Percentiles rank a stretch among this genome's conserved stretches.
These are phyloP conservation scores for Prunus kanzakura DNA, from an alignment of 306 rosid species.

Conservation along the genomic window DNA sequence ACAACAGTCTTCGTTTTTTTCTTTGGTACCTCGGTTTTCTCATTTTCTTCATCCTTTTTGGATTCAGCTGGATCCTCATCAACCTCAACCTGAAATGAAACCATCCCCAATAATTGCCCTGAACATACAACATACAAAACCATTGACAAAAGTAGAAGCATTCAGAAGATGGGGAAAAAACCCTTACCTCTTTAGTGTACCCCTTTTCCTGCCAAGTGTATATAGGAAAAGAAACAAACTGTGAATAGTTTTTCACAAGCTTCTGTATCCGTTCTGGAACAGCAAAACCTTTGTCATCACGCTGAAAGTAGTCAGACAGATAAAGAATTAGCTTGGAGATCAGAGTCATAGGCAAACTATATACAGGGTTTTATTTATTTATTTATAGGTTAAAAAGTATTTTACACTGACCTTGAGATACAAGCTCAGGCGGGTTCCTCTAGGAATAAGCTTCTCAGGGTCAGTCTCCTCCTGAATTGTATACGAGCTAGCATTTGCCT, in stretches of 20 bases:
- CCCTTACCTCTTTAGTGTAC: conserved; percentile 72
- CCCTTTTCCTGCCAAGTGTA: conserved; percentile 98
- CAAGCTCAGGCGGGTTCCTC: conserved; percentile 87
- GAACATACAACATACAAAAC: neutral
- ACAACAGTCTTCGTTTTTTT: conserved; percentile 91
- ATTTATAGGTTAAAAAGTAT: neutral
- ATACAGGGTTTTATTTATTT: neutral
- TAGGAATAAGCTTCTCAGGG: conserved; percentile 72
- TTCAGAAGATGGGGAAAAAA: neutral
- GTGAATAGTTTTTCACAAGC: conserved; percentile 92
- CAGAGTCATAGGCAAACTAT: neutral
- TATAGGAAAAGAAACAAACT: conserved; percentile 89
- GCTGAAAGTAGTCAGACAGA: conserved; percentile 37
- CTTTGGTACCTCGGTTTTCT: conserved; percentile 76
- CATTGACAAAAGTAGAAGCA: neutral
- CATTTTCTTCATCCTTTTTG: conserved; percentile 60
- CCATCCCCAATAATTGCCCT: neutral
- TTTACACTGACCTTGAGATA: conserved; percentile 60
- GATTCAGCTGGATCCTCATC: conserved; percentile 86
- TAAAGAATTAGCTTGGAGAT: conserved; percentile 15
- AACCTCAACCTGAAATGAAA: conserved; percentile 67
- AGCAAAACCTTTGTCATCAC: conserved; percentile 85
- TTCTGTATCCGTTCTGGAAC: conserved; percentile 82
- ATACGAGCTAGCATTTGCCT: conserved; percentile 93
- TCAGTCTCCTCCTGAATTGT: conserved; percentile 85